These are phyloP conservation scores for Penicillium rolfsii DNA, from an alignment of 2,329 filamentous ascomycete genomes.

Conservation along the genomic window DNA sequence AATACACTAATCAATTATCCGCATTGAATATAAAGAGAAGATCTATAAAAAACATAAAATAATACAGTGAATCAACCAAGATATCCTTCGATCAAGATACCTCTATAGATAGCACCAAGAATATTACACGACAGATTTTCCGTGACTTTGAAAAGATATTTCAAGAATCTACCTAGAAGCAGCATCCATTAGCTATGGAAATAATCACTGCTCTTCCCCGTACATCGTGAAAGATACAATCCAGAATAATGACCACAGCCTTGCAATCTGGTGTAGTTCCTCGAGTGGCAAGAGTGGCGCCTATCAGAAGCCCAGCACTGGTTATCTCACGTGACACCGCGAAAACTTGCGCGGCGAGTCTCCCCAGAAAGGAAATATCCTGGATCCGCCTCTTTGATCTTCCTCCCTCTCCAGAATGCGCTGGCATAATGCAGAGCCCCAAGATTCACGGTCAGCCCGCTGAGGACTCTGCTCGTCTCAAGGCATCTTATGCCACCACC, in stretches of 20 bases:
- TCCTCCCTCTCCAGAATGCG: conserved; percentile 16
- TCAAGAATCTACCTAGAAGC: too few relatives aligned
- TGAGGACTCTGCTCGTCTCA: conserved; percentile 16
- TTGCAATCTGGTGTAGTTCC: too few relatives aligned
- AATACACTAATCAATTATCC: not conserved
- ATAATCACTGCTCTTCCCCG: too few relatives aligned
- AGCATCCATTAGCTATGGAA: too few relatives aligned
- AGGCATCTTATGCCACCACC: conserved; percentile 13
- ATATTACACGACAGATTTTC: not conserved
- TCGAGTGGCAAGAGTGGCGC: conserved; percentile 6
- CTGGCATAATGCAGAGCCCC: conserved; percentile 23
- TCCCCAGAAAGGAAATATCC: conserved; percentile 22
- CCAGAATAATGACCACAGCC: not conserved
- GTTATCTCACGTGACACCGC: conserved; percentile 27
- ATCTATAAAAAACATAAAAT: not conserved
- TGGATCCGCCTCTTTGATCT: conserved; percentile 10
- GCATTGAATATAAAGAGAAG: not conserved
- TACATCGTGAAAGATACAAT: not conserved
- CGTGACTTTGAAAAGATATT: not conserved
- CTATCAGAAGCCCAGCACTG: conserved; percentile 16
- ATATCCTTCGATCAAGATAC: too few relatives aligned
- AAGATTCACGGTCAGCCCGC: conserved; percentile 22
- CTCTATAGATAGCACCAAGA: not conserved
- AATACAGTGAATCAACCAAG: not conserved
- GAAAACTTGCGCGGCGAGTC: conserved; percentile 21